phyloP scores from a whole-genome alignment of 1,139 yeast species.

The Suhomyces taliae region DNA sequence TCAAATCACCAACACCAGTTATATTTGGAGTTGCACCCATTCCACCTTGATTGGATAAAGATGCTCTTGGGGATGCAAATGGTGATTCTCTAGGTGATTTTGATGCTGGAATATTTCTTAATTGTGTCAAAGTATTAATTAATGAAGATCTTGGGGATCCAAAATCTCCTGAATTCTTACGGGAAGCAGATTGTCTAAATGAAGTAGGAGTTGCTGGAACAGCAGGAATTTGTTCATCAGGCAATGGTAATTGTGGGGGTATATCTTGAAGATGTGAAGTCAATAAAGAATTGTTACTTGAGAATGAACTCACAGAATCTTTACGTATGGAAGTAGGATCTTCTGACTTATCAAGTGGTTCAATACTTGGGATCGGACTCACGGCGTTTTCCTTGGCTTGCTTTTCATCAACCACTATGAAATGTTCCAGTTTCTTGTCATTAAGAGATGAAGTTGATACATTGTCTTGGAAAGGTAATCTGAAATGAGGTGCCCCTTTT shows the following conservation, averaged over 20 bases:
- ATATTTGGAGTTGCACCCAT: background rate
- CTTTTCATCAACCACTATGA: constrained; percentile 3
- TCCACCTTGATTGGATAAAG: constrained; percentile 33
- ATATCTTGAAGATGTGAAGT: constrained; percentile 41
- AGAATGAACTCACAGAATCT: constrained; percentile 31
- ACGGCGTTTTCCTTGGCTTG: constrained; percentile 1
- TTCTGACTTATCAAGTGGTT: constrained; percentile 20
- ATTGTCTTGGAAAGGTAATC: constrained; percentile 64
- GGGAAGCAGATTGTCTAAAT: constrained; percentile 31
- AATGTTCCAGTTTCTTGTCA: constrained; percentile 7
- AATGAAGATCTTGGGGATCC: constrained; percentile 46
- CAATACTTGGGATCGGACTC: constrained; percentile 21
- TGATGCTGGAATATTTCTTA: constrained; percentile 40
- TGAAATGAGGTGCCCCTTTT: constrained; percentile 49
- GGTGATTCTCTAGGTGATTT: constrained; percentile 46
- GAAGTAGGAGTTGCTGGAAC: constrained; percentile 40
- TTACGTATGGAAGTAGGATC: constrained; percentile 17
- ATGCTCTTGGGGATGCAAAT: constrained; percentile 50
- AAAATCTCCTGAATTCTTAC: constrained; percentile 40
- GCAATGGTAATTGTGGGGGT: constrained; percentile 58
- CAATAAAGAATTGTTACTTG: constrained; percentile 30
- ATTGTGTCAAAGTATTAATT: constrained; percentile 42
- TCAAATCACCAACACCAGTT: constrained; percentile 17
- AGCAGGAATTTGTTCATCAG: constrained; percentile 52
- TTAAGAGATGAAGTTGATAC: constrained; percentile 4